Conservation (phyloP, 1,284 basidiomycete genomes). For the Ustilago xerochloae region DNA sequence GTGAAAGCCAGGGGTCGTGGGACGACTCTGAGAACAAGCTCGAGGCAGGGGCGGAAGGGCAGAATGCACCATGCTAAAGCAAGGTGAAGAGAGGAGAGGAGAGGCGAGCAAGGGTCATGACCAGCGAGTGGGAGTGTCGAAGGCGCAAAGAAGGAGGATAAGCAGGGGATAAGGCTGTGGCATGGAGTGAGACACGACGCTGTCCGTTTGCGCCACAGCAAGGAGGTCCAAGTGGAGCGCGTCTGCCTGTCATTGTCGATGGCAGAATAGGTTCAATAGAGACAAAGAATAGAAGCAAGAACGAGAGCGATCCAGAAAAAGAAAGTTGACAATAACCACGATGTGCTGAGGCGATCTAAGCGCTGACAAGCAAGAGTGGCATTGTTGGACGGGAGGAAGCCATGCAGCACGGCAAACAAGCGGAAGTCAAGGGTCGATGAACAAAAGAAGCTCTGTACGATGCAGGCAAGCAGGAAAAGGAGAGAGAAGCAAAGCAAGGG, state of each 20-base stretch:
- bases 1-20: slow-evolving; percentile 19
- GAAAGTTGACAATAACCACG: background rate
- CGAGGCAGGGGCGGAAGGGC: slow-evolving; percentile 20
- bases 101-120: background rate
- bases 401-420: slow-evolving; percentile 1
- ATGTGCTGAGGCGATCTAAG: slow-evolving; percentile 1
- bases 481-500: slow-evolving; percentile 1
- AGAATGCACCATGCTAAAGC: slow-evolving; percentile 10
- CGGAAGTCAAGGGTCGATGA: background rate
- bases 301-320: background rate
- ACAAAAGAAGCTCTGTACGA: background rate
- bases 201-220: slow-evolving; percentile 14
- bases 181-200: slow-evolving; percentile 21
- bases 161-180: slow-evolving; percentile 16
- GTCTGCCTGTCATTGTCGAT: background rate
- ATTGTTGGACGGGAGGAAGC: slow-evolving; percentile 17
- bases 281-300: background rate
- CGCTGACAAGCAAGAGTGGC: slow-evolving; percentile 1
- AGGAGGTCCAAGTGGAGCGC: slow-evolving; percentile 4
- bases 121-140: background rate
- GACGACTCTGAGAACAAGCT: slow-evolving; percentile 24
- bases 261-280: background rate
- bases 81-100: slow-evolving; percentile 10
- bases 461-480: background rate
- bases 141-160: background rate